phyloP scores from a whole-genome alignment of 1,284 basidiomycete species.

The Sanguinoderma infundibulare region DNA sequence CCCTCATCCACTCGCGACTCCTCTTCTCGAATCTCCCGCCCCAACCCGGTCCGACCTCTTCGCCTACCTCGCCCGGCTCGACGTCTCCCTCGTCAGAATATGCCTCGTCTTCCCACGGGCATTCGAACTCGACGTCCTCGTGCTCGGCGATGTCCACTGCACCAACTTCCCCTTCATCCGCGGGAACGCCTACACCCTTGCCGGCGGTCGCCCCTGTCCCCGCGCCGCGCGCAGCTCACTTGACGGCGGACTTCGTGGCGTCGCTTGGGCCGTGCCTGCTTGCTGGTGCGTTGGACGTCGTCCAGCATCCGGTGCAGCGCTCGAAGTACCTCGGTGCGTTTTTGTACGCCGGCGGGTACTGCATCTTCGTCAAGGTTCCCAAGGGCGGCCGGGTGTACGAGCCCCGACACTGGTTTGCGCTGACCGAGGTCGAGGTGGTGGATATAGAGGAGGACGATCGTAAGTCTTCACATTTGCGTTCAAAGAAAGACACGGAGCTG shows the following conservation, averaged over 20 bases:
- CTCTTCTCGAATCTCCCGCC: conserved; percentile 17
- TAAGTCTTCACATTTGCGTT: conserved; percentile 37
- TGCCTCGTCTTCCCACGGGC: conserved; percentile 22
- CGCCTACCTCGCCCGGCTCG: conserved; percentile 13
- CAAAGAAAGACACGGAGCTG: no score
- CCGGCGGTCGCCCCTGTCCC: conserved; percentile 1
- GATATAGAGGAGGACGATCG: conserved; percentile 74
- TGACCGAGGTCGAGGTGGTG: conserved; percentile 72
- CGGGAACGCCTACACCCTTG: neutral
- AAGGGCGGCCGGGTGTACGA: conserved; percentile 81
- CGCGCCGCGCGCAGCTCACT: conserved; percentile 13
- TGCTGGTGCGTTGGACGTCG: conserved; percentile 83
- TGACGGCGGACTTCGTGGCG: conserved; percentile 61
- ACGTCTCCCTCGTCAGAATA: conserved; percentile 16
- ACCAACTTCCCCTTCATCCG: conserved; percentile 3
- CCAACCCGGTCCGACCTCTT: no score
- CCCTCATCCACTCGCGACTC: conserved; percentile 73
- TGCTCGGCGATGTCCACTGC: conserved; percentile 14
- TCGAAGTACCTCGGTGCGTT: conserved; percentile 91
- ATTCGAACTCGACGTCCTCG: conserved; percentile 6
- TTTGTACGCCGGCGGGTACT: conserved; percentile 83
- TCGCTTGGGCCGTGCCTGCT: conserved; percentile 78
- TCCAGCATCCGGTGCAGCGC: conserved; percentile 65
- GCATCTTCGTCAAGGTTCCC: conserved; percentile 85
- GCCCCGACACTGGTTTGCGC: conserved; percentile 84